Percentiles rank a stretch among this genome's conserved stretches.
These are phyloP conservation scores for Amaranthus tricolor DNA, from an alignment of 179 eudicot genomes.

Conservation along the genomic window DNA sequence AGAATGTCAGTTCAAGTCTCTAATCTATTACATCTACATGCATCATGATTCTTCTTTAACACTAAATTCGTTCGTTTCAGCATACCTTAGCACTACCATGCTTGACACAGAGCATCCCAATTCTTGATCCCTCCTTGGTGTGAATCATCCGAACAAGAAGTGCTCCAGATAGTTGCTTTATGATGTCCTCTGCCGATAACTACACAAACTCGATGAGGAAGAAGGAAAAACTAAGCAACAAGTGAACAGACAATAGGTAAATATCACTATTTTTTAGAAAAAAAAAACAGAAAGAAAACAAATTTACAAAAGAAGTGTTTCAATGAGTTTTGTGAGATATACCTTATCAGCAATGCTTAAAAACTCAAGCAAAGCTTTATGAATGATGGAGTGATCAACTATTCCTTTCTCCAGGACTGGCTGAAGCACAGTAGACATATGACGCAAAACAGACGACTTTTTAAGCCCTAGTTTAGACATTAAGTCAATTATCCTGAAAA, in stretches of 20 bases:
- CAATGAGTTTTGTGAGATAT: slow-evolving; percentile 4
- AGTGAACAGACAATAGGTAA: neutral
- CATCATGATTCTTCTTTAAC: neutral
- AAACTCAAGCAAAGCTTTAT: slow-evolving; percentile 78
- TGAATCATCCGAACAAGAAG: slow-evolving; percentile 83
- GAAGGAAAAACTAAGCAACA: neutral
- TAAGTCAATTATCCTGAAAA: slow-evolving; percentile 73
- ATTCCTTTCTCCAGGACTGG: slow-evolving; percentile 94
- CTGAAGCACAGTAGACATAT: slow-evolving; percentile 71
- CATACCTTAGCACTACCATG: slow-evolving; percentile 94
- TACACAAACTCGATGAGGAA: slow-evolving; percentile 38
- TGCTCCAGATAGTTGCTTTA: slow-evolving; percentile 71
- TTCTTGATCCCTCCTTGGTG: slow-evolving; percentile 80
- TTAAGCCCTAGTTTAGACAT: slow-evolving; percentile 69
- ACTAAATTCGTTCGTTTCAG: neutral
- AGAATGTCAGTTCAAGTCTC: slow-evolving; percentile 12
- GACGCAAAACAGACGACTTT: slow-evolving; percentile 66
- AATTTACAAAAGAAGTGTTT: neutral
- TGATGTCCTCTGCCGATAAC: slow-evolving; percentile 77
- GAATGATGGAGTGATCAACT: slow-evolving; percentile 89
- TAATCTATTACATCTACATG: neutral
- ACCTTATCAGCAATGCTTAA: slow-evolving; percentile 88
- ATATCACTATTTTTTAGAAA: neutral
- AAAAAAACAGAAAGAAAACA: neutral
- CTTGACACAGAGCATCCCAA: slow-evolving; percentile 80